phyloP scores from a whole-genome alignment of 257 asterid species.

The Fraxinus pennsylvanica region DNA sequence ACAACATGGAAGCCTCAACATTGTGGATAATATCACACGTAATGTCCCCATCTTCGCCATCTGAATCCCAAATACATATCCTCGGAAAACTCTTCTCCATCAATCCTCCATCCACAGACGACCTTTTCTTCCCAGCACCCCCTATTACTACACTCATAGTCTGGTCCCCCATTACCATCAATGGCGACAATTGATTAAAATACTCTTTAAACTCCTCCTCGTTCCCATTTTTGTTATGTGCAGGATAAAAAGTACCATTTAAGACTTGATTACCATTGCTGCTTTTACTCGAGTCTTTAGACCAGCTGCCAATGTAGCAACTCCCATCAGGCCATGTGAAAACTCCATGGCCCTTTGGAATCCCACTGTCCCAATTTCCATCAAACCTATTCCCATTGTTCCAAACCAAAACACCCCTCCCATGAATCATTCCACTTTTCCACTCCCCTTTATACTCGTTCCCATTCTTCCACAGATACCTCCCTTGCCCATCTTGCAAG shows the following conservation, averaged over 20 bases:
- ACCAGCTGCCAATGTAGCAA: slow-evolving; percentile 60
- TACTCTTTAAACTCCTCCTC: background rate
- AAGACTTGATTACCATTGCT: slow-evolving; percentile 25
- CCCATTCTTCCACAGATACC: slow-evolving; percentile 65
- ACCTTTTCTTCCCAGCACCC: slow-evolving; percentile 44
- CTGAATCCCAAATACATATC: slow-evolving; percentile 62
- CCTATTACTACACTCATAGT: slow-evolving; percentile 25
- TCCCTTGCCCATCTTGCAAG: slow-evolving; percentile 64
- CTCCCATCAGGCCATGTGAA: slow-evolving; percentile 72
- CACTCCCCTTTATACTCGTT: slow-evolving; percentile 63
- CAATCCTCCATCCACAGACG: slow-evolving; percentile 39
- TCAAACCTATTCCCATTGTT: slow-evolving; percentile 51
- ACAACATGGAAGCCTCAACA: slow-evolving; percentile 51
- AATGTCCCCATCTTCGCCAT: slow-evolving; percentile 59
- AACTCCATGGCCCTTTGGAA: slow-evolving; percentile 58
- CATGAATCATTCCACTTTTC: slow-evolving; percentile 54
- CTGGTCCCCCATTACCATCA: slow-evolving; percentile 50
- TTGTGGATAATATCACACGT: slow-evolving; percentile 57
- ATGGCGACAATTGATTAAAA: slow-evolving; percentile 32
- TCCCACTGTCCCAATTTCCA: slow-evolving; percentile 64
- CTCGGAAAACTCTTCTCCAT: slow-evolving; percentile 47
- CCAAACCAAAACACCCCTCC: slow-evolving; percentile 58
- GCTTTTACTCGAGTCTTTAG: slow-evolving; percentile 31
- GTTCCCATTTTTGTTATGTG: slow-evolving; percentile 20
- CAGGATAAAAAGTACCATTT: slow-evolving; percentile 59